Conservation (phyloP, 2,329 filamentous ascomycete genomes). For the Fusarium secorum region DNA sequence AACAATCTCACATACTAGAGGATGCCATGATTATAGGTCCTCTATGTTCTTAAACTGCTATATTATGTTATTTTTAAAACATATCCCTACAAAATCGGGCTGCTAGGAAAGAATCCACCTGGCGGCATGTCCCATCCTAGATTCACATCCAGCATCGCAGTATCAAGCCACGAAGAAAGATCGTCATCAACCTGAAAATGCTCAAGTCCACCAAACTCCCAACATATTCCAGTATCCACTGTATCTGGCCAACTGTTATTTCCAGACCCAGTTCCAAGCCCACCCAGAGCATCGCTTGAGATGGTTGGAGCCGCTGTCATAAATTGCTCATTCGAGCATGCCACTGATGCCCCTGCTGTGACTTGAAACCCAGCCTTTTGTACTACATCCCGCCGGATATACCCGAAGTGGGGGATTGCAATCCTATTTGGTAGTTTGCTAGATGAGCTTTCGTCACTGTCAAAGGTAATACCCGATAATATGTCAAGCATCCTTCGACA, state of each 20-base stretch:
- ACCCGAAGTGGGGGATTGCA: not conserved
- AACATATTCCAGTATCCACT: not conserved
- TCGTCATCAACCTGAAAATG: not conserved
- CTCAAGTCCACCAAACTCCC: not conserved
- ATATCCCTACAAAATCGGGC: too few relatives aligned
- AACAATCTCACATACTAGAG: too few relatives aligned
- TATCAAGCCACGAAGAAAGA: not conserved
- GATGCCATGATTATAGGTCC: too few relatives aligned
- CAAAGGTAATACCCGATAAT: fast-evolving
- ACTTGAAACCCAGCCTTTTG: not conserved
- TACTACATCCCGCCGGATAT: not conserved
- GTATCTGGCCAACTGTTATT: fast-evolving
- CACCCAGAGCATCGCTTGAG: not conserved
- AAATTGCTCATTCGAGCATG: fast-evolving
- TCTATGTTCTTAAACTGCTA: too few relatives aligned
- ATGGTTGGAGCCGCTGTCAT: fast-evolving
- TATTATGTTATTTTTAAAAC: too few relatives aligned
- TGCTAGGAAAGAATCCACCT: too few relatives aligned
- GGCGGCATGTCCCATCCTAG: not conserved
- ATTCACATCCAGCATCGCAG: not conserved
- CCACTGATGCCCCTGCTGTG: fast-evolving
- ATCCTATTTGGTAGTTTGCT: not conserved
- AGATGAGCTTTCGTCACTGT: not conserved
- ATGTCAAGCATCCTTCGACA: not conserved
- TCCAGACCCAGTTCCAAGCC: fast-evolving